phyloP scores from a whole-genome alignment of 2,329 filamentous ascomycete genomes.

The Cytospora mali region DNA sequence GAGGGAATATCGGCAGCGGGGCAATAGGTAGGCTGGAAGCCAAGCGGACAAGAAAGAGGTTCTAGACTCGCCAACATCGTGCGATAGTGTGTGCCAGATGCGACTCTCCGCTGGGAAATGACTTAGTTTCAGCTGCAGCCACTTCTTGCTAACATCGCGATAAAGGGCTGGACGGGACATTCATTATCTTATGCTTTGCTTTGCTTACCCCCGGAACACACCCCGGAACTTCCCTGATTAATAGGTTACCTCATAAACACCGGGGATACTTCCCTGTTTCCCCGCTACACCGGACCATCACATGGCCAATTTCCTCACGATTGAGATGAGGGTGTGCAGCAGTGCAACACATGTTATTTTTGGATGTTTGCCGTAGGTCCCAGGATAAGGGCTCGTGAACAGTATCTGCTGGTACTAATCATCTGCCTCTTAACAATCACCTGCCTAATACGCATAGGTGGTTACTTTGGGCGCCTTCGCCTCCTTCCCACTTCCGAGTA shows the following conservation, averaged over 20 bases:
- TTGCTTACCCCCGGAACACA: background rate
- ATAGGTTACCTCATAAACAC: background rate
- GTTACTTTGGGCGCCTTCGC: background rate
- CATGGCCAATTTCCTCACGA: background rate
- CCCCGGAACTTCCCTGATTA: background rate
- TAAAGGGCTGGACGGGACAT: background rate
- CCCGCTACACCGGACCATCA: background rate
- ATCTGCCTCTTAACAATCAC: background rate
- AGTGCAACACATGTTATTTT: slow-evolving; percentile 11
- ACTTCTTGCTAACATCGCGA: background rate
- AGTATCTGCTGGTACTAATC: background rate
- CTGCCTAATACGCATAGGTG: background rate
- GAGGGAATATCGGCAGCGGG: background rate
- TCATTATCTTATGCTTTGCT: background rate
- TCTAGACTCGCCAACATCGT: background rate
- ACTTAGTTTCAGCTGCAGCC: background rate
- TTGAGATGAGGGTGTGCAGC: background rate
- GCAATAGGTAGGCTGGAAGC: background rate
- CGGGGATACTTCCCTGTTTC: background rate
- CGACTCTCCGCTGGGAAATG: background rate
- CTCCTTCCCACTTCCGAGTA: background rate
- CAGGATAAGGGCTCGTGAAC: background rate
- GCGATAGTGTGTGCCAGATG: background rate
- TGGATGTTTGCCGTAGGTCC: background rate
- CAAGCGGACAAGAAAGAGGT: background rate